Evolutionary conservation across 129 eudicot species (phyloP).

Genomic region (sunflower (Helianthus annuus)): DNA sequence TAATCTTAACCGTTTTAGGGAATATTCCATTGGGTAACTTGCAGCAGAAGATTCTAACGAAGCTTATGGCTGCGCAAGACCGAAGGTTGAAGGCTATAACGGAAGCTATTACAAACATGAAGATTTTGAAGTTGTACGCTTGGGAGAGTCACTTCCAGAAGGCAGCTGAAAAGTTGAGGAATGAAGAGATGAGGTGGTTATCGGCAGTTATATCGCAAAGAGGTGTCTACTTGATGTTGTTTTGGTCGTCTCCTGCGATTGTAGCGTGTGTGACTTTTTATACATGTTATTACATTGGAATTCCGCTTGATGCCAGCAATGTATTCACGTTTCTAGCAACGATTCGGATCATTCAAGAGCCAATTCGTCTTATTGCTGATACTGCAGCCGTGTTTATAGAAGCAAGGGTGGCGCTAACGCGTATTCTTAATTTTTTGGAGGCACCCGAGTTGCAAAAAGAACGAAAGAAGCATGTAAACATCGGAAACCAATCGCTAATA

Average conservation of each 20-base stretch:
- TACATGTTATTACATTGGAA: not conserved
- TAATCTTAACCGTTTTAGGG: slow-evolving; percentile 38
- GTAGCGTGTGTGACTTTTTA: slow-evolving; percentile 50
- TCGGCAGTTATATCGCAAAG: slow-evolving; percentile 38
- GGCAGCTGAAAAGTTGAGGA: slow-evolving; percentile 33
- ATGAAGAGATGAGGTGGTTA: slow-evolving; percentile 45
- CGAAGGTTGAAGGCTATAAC: slow-evolving; percentile 52
- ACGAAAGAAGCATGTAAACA: slow-evolving; percentile 5
- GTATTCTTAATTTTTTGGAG: slow-evolving; percentile 56
- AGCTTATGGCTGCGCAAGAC: slow-evolving; percentile 65
- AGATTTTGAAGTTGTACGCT: slow-evolving; percentile 63
- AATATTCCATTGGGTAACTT: slow-evolving; percentile 58
- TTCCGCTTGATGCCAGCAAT: slow-evolving; percentile 45
- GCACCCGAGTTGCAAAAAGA: slow-evolving; percentile 58
- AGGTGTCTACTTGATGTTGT: slow-evolving; percentile 42
- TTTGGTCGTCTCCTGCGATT: slow-evolving; percentile 51
- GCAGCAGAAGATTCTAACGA: slow-evolving; percentile 43
- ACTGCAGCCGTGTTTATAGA: slow-evolving; percentile 51
- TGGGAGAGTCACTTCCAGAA: slow-evolving; percentile 62
- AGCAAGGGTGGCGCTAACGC: slow-evolving; percentile 54
- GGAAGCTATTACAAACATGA: slow-evolving; percentile 59
- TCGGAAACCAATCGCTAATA: slow-evolving; percentile 14
- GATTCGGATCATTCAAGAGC: slow-evolving; percentile 56
- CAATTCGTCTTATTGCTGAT: slow-evolving; percentile 48
- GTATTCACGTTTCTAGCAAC: slow-evolving; percentile 72